phyloP scores from a whole-genome alignment of 2,329 filamentous ascomycete species.

The Aciculosporium take region DNA sequence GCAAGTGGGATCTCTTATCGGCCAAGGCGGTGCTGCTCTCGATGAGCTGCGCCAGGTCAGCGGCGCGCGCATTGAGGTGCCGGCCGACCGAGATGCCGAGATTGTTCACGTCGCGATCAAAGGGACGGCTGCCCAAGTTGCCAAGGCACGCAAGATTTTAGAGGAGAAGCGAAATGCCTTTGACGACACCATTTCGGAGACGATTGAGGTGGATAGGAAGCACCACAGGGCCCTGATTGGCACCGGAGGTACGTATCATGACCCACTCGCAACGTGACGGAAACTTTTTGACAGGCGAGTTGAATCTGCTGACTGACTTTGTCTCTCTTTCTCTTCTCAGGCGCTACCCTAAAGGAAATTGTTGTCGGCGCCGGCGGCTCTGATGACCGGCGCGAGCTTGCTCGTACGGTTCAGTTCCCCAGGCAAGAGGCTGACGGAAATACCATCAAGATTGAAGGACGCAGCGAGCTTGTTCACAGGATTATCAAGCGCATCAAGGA shows the following conservation, averaged over 20 bases:
- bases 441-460: slow-evolving; percentile 77
- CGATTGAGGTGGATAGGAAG: slow-evolving; percentile 85
- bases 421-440: slow-evolving; percentile 73
- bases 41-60: slow-evolving; percentile 76
- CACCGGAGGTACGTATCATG: slow-evolving; percentile 54
- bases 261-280: too few relatives aligned
- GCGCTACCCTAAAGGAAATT: slow-evolving; percentile 72
- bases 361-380: slow-evolving; percentile 81
- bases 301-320: slow-evolving; percentile 3
- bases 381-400: slow-evolving; percentile 67
- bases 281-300: too few relatives aligned
- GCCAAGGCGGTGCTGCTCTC: slow-evolving; percentile 77
- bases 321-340: slow-evolving; percentile 26
- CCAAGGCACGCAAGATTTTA: slow-evolving; percentile 79
- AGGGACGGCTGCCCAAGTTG: slow-evolving; percentile 82
- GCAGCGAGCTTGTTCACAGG: slow-evolving; percentile 71
- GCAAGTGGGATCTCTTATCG: slow-evolving; percentile 88
- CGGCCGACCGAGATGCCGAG: slow-evolving; percentile 59
- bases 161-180: slow-evolving; percentile 78
- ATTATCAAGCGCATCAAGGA: slow-evolving; percentile 70
- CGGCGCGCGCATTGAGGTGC: slow-evolving; percentile 83
- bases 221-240: slow-evolving; percentile 86
- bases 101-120: slow-evolving; percentile 80
- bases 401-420: slow-evolving; percentile 88
- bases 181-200: slow-evolving; percentile 75